Base-by-base conservation (phyloP, 257 asterid genomes). In the Leptodermis oblonga region DNA sequence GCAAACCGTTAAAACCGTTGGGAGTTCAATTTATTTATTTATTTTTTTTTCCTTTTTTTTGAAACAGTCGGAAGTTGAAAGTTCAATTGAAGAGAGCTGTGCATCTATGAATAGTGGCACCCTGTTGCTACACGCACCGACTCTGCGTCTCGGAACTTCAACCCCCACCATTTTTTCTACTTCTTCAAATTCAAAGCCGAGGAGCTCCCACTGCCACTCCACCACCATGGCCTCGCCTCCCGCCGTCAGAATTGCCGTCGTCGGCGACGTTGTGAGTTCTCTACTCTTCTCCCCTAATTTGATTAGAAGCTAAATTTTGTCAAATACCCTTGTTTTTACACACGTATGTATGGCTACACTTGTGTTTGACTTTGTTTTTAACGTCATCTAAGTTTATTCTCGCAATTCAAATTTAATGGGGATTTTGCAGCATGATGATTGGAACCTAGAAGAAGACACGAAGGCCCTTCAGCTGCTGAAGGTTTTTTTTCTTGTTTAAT, bases 361-460 rank as follows among this genome's bases (percentile, higher is more conserved):
- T 51, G 17, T 13, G 17, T 64, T 54, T 5, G 60, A 56, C 14
- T 62, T 26, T 30, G 7, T 7, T 45, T 14, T n/a, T 26, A 4
- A 14, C 23, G 41, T 45, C 56, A 55, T 43, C 42, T 62, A 10
- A 18, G 36, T 65, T 36, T 23, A 4, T 68, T 15, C 7, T 22
- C 69, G 36, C 46, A 3, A 20, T 46, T 46, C 56, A 53, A 26
- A 58, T 62, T 51, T 70, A 60, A 18, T 69, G 67, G 55, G n/a
- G 33, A 9, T 52, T 70, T 59, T 58, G 83, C 81, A 90, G 98
- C 98, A 93, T 75, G 97, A 90, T 73, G 93, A 84, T 74, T 93
- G 98, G 98, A 85, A 55, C 80, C 82, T 88, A 31, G 92, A 86
- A 79, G 96, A 90, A 76, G 98, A 93, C 71, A 73, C 83, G 51